These are phyloP conservation scores for Ceratonia siliqua DNA, from an alignment of 306 rosid genomes.

Conservation along the genomic window DNA sequence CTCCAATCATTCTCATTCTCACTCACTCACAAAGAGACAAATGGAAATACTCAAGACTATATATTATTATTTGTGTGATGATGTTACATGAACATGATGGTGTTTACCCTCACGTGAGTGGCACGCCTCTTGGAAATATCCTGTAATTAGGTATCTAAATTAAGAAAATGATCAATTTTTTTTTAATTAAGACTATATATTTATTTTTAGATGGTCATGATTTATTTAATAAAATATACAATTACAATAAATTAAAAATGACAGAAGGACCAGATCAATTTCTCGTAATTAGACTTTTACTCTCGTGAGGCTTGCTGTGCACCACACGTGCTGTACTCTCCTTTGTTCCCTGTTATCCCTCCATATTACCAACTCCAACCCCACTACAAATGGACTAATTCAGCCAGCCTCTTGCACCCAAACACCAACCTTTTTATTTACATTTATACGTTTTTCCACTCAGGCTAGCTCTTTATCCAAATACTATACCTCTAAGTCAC, in stretches of 20 bases:
- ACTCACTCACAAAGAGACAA: slow-evolving; percentile 25
- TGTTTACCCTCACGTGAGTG: slow-evolving; percentile 16
- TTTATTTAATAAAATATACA: too few species aligned
- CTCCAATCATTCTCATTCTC: slow-evolving; percentile 10
- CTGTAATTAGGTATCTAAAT: too few species aligned
- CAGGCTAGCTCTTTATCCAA: too few species aligned
- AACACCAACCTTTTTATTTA: too few species aligned
- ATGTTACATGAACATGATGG: slow-evolving; percentile 24
- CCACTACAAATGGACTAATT: too few species aligned
- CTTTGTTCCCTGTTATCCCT: slow-evolving; percentile 31
- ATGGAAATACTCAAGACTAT: neutral
- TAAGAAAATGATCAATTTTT: too few species aligned
- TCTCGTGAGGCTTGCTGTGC: neutral
- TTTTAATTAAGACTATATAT: too few species aligned
- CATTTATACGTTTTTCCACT: neutral
- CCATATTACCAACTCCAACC: neutral
- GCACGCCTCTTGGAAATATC: neutral
- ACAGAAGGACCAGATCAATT: too few species aligned
- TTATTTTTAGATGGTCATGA: too few species aligned
- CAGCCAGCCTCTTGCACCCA: too few species aligned
- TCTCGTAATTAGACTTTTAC: neutral
- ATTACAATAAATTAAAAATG: too few species aligned
- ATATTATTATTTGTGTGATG: neutral
- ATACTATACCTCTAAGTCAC: neutral
- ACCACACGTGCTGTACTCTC: slow-evolving; percentile 37